phyloP scores from a whole-genome alignment of 495 filamentous ascomycete species.

The Penicillium antarcticum region DNA sequence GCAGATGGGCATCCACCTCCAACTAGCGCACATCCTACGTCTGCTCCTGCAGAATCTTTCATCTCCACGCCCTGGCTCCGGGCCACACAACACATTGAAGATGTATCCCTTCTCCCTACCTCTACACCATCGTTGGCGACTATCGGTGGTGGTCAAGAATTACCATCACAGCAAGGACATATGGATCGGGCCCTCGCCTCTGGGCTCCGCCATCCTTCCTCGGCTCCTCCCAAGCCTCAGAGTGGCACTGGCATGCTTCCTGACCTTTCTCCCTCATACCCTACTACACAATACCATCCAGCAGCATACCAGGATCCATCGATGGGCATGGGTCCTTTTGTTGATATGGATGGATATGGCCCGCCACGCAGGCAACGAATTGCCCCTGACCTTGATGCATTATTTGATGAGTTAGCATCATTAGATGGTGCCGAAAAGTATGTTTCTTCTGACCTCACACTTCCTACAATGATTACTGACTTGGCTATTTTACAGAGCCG shows the following conservation, averaged over 20 bases:
- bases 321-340: constrained; percentile 25
- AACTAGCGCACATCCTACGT: neutral
- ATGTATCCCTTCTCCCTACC: constrained; percentile 28
- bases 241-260: constrained; percentile 20
- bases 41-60: constrained; percentile 18
- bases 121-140: constrained; percentile 33
- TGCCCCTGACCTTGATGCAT: constrained; percentile 40
- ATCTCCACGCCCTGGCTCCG: constrained; percentile 33
- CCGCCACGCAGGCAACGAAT: constrained; percentile 34
- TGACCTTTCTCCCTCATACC: constrained; percentile 24
- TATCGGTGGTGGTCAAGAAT: constrained; percentile 18
- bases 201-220: constrained; percentile 19
- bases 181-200: constrained; percentile 11
- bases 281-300: constrained; percentile 25
- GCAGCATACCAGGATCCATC: constrained; percentile 29
- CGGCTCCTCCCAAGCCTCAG: constrained; percentile 21
- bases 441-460: neutral
- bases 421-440: constrained; percentile 42
- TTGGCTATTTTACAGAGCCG: constrained; percentile 16
- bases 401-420: constrained; percentile 43
- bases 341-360: constrained; percentile 34
- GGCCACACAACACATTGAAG: constrained; percentile 27
- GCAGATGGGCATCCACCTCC: constrained; percentile 1
- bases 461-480: neutral
- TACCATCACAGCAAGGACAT: constrained; percentile 18